Conservation (phyloP, 208 protist genomes). For the Leishmania turanica region DNA sequence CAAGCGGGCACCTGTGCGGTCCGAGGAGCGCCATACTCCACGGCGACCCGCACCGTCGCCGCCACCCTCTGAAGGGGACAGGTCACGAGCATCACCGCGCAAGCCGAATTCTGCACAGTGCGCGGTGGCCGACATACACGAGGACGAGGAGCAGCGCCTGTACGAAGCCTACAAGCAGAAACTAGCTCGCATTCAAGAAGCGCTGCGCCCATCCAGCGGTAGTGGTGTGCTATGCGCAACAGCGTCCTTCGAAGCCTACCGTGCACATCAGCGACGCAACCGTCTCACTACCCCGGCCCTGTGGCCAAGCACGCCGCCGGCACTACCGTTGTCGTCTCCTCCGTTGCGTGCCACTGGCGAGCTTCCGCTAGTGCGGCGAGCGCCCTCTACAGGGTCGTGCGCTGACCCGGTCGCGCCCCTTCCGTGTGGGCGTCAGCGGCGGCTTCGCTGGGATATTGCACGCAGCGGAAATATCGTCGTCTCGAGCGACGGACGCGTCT, state of each 20-base stretch:
- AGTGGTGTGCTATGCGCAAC: neutral
- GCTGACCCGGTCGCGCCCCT: neutral
- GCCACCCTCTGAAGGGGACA: neutral
- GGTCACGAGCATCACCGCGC: neutral
- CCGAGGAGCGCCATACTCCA: neutral
- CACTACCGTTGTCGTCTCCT: neutral
- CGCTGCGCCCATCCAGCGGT: conserved; percentile 7
- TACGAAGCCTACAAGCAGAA: conserved; percentile 25
- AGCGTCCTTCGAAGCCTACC: conserved; percentile 13
- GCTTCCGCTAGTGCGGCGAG: conserved; percentile 7
- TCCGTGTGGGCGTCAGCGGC: neutral
- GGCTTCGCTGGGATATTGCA: conserved; percentile 48
- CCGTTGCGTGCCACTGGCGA: neutral
- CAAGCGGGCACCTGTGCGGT: no score
- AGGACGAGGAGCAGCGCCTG: conserved; percentile 19
- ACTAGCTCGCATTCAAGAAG: conserved; percentile 29
- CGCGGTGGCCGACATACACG: neutral
- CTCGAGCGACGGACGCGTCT: conserved; percentile 47
- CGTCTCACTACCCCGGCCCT: conserved; percentile 13
- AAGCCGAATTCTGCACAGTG: neutral
- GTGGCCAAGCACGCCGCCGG: neutral
- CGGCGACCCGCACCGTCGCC: neutral
- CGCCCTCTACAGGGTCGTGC: conserved; percentile 2
- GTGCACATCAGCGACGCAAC: conserved; percentile 18
- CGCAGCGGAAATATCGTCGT: conserved; percentile 70